These are phyloP conservation scores for Hydnum rufescens DNA, from an alignment of 768 basidiomycete species.

Conservation along the genomic window DNA sequence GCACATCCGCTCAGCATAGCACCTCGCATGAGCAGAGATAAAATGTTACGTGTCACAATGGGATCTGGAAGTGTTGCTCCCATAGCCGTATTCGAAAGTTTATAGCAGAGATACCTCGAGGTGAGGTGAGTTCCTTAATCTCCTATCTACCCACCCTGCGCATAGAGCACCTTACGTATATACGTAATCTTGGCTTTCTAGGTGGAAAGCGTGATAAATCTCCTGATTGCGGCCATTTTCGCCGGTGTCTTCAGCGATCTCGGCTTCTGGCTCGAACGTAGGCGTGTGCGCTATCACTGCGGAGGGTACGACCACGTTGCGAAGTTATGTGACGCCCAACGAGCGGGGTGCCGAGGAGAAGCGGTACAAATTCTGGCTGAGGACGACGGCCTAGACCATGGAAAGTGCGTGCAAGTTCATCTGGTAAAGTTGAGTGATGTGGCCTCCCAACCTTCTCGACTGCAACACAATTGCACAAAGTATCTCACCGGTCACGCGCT, in stretches of 20 bases:
- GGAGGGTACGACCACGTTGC: slow-evolving; percentile 69
- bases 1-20: slow-evolving; percentile 89
- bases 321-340: slow-evolving; percentile 88
- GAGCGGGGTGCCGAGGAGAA: slow-evolving; percentile 47
- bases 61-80: slow-evolving; percentile 90
- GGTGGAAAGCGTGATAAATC: slow-evolving; percentile 60
- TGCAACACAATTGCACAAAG: too few relatives aligned
- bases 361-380: slow-evolving; percentile 48
- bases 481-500: too few relatives aligned
- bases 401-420: too few relatives aligned
- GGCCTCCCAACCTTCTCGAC: too few relatives aligned
- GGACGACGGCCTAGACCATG: slow-evolving; percentile 78
- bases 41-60: slow-evolving; percentile 97
- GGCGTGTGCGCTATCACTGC: slow-evolving; percentile 93
- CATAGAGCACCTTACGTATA: too few relatives aligned
- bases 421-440: too few relatives aligned
- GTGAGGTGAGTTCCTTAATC: slow-evolving; percentile 25
- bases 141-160: too few relatives aligned
- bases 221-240: slow-evolving; percentile 73
- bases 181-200: too few relatives aligned
- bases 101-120: slow-evolving; percentile 65
- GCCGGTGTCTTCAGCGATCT: slow-evolving; percentile 99
- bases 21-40: slow-evolving; percentile 95
- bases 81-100: slow-evolving; percentile 94
- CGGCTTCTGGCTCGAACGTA: slow-evolving; percentile 95